Base-by-base conservation (phyloP, 768 basidiomycete genomes). In the Lactarius trivialis region DNA sequence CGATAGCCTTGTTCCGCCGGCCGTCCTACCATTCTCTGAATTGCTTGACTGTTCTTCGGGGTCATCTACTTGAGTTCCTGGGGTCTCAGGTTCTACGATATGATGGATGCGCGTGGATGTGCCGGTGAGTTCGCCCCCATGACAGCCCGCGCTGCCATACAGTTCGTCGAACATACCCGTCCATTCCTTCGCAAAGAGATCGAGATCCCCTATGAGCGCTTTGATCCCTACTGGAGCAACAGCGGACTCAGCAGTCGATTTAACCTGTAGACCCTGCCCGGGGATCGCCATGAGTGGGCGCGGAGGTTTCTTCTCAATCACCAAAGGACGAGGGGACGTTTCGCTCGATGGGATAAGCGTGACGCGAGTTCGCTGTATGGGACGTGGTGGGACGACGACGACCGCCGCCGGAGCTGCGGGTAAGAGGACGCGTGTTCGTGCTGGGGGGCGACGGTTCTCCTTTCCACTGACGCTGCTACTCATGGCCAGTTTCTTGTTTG, bases 181-280 rank as follows among this genome's bases (percentile, higher is more conserved):
- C 64, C 64, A 65, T 14, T 63, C 64, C 36, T 48, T 50, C 24
- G 61, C 56, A 9, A 65, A 63, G 34, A 51, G 26, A 24, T 63
- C 64, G 36, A 63, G 17, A 30, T 65, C 56, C 8, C 52, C 53
- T 17, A 65, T 39, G 14, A 65, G 61, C 30, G 52, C 43, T 14
- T 58, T 48, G 14, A 65, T 57, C 37, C 39, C 64, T 17, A 30
- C 32, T 19, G 61, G 30, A 30, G 58, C 56, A 2, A 45, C 45
- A n/a, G 34, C 56, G 17, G 39, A 21, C n/a, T 26, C 28, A 30
- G 34, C 50, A n/a, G 32, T 9, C 14, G 39, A 36, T 45, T 48
- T 12, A 32, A 37, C 48, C n/a, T 50, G 39, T 28, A 50, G 17
- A 0, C 26, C 43, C 21, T 4, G n/a, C 37, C 7, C 9, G 7